Evolutionary conservation across 768 basidiomycete species (phyloP).

Genomic region (Suillus brevipes): DNA sequence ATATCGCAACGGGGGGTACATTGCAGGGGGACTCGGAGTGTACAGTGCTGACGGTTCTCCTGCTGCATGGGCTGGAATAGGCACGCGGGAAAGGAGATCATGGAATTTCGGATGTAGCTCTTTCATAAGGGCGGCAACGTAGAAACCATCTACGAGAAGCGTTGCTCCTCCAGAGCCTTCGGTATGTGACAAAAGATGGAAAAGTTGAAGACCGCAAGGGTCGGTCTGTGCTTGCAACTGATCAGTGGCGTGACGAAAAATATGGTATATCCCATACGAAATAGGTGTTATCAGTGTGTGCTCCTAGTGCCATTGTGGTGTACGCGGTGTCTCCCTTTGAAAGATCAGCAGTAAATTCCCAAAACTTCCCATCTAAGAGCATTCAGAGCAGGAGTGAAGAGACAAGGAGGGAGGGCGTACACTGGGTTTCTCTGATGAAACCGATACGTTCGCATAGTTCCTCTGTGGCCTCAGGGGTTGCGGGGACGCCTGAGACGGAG

Average conservation of each 20-base stretch:
- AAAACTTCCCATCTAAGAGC: constrained; percentile 85
- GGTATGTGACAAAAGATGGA: constrained; percentile 86
- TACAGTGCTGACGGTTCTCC: constrained; percentile 67
- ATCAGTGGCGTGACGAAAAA: constrained; percentile 15
- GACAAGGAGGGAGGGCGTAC: constrained; percentile 31
- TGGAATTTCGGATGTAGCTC: constrained; percentile 73
- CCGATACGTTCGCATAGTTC: constrained; percentile 72
- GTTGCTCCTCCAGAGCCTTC: constrained; percentile 83
- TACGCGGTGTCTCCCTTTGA: constrained; percentile 94
- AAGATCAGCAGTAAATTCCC: constrained; percentile 94
- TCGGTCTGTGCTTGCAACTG: constrained; percentile 58
- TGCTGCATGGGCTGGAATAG: constrained; percentile 84
- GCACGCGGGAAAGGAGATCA: constrained; percentile 61
- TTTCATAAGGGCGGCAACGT: constrained; percentile 79
- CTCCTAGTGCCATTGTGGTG: constrained; percentile 81
- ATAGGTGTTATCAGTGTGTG: constrained; percentile 80
- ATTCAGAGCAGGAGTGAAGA: constrained; percentile 31
- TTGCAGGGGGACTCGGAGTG: constrained; percentile 52
- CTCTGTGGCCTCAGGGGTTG: constrained; percentile 83
- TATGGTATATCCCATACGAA: constrained; percentile 25
- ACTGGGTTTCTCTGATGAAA: constrained; percentile 87
- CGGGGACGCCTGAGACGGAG: constrained; percentile 79
- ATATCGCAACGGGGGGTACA: constrained; percentile 74
- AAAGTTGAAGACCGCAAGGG: constrained; percentile 93
- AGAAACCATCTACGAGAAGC: constrained; percentile 95